A percentile compares a stretch with the other conserved stretches of the same genome.
Conservation (phyloP, 192 early-diverging fungal species). For the Geranomyces variabilis region DNA sequence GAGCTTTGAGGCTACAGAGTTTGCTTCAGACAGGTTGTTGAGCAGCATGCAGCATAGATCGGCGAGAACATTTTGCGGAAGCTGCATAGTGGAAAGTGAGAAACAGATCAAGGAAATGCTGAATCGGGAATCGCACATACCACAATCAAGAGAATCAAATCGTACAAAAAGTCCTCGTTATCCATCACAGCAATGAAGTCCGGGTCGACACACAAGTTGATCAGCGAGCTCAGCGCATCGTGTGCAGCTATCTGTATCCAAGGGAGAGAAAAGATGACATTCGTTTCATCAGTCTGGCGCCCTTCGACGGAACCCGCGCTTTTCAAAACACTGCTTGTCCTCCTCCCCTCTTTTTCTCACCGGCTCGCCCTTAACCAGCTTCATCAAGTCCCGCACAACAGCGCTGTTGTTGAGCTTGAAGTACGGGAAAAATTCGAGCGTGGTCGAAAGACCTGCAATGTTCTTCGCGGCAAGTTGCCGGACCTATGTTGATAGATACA, state of each 20-base stretch:
- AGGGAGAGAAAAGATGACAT: conserved; percentile 14
- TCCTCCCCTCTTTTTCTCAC: conserved; percentile 38
- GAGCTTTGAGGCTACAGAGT: conserved; percentile 59
- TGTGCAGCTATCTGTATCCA: conserved; percentile 86
- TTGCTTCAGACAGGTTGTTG: conserved; percentile 86
- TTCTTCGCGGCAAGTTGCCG: conserved; percentile 80
- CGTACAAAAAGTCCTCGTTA: conserved; percentile 70
- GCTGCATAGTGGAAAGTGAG: conserved; percentile 41
- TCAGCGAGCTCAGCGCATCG: conserved; percentile 76
- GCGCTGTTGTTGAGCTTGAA: conserved; percentile 59
- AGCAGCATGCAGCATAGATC: conserved; percentile 89
- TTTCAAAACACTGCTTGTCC: no score
- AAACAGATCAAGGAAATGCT: background rate
- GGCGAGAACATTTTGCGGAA: conserved; percentile 68
- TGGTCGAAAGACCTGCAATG: conserved; percentile 70
- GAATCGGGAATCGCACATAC: conserved; percentile 39
- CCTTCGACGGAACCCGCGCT: no score
- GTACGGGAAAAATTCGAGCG: conserved; percentile 64
- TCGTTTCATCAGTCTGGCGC: no score
- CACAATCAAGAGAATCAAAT: conserved; percentile 70
- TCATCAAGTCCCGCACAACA: conserved; percentile 69
- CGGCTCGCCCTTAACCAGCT: conserved; percentile 68
- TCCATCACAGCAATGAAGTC: conserved; percentile 66
- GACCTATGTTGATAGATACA: no score
- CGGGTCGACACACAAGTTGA: conserved; percentile 80